Evolutionary conservation across 2,329 filamentous ascomycete genomes (phyloP).

Genomic region (Chrysoporthe austroafricana): DNA sequence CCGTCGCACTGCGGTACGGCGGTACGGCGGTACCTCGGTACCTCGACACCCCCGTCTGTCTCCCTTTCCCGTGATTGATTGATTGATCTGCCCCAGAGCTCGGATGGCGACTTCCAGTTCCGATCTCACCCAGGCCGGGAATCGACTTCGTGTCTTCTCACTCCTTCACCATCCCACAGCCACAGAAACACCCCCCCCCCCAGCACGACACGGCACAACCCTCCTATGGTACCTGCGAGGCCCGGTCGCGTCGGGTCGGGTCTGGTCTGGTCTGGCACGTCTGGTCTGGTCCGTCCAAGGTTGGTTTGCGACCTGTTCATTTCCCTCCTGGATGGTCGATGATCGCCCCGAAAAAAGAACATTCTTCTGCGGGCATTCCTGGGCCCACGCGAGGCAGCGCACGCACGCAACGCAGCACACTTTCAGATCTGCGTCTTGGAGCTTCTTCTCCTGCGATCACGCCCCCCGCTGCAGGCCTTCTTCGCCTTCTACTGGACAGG

Average conservation of each 20-base stretch:
- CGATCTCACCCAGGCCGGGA: slow-evolving; percentile 12
- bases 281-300: neutral
- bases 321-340: neutral
- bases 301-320: neutral
- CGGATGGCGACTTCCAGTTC: slow-evolving; percentile 24
- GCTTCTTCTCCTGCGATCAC: neutral
- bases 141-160: neutral
- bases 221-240: neutral
- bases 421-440: neutral
- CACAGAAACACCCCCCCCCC: neutral
- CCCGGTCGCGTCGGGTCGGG: neutral
- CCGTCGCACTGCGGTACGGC: neutral
- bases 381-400: neutral
- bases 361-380: neutral
- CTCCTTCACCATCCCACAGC: neutral
- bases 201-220: neutral
- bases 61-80: neutral
- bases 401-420: neutral
- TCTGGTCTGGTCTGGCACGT: neutral
- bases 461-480: neutral
- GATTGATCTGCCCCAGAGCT: slow-evolving; percentile 10
- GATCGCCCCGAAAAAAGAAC: neutral
- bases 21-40: slow-evolving; percentile 1
- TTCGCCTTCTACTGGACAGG: no score
- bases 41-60: neutral